Percentiles rank a stretch among this genome's conserved stretches.
Evolutionary conservation across 1,284 basidiomycete genomes (phyloP).

Genomic region (Filobasidium uniguttulatum): DNA sequence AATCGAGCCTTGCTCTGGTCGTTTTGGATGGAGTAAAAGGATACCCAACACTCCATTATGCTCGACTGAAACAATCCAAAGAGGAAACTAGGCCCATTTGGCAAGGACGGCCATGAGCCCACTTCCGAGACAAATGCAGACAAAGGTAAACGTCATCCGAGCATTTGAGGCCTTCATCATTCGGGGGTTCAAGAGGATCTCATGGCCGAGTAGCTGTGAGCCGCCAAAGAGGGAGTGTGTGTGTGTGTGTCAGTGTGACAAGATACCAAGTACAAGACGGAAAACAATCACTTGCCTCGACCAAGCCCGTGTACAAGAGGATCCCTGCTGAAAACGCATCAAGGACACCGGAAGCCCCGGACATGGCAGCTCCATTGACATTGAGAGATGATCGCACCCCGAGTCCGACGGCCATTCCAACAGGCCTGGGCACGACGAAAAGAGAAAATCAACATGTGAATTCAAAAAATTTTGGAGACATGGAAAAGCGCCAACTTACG

Average conservation of each 20-base stretch:
- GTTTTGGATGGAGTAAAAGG: too few species aligned
- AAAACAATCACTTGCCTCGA: constrained; percentile 47
- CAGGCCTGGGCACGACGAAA: constrained; percentile 14
- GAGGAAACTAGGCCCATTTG: constrained; percentile 77
- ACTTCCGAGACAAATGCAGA: constrained; percentile 61
- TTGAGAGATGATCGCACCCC: constrained; percentile 72
- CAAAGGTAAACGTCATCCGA: constrained; percentile 54
- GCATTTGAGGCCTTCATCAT: constrained; percentile 56
- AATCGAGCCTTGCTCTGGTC: too few species aligned
- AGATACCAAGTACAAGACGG: constrained; percentile 1
- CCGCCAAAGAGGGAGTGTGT: not conserved
- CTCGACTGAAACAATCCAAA: too few species aligned
- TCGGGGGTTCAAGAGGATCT: constrained; percentile 74
- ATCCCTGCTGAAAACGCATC: constrained; percentile 80
- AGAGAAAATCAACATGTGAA: not conserved
- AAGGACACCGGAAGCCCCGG: constrained; percentile 67
- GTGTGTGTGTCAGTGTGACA: not conserved
- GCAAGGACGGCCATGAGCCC: constrained; percentile 74
- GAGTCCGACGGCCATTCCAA: constrained; percentile 58
- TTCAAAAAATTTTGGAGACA: not conserved
- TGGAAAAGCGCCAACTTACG: constrained; percentile 47
- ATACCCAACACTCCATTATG: too few species aligned
- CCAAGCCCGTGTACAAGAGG: constrained; percentile 73
- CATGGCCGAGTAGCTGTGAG: constrained; percentile 74
- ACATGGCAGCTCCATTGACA: constrained; percentile 56